Evolutionary conservation across 2,329 filamentous ascomycete genomes (phyloP).

Genomic region (Coniochaeta prunicola): DNA sequence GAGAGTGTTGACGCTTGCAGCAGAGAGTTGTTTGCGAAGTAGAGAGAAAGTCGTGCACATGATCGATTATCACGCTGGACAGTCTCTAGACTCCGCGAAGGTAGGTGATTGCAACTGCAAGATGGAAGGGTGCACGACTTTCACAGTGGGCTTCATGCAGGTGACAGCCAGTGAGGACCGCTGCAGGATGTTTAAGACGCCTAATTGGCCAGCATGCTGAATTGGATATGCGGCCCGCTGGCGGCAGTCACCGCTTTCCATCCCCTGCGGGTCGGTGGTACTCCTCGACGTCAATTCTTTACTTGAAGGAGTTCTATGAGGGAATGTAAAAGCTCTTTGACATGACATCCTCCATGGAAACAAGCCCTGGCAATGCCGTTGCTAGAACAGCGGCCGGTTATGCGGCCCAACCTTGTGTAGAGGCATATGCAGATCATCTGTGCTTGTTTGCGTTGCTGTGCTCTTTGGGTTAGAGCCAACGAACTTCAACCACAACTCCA

Average conservation of each 20-base stretch:
- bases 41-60: background rate
- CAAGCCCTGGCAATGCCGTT: background rate
- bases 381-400: background rate
- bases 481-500: background rate
- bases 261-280: background rate
- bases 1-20: too few species aligned
- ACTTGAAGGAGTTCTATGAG: background rate
- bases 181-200: background rate
- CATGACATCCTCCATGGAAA: background rate
- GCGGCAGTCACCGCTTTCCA: background rate
- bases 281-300: background rate
- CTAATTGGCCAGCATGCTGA: constrained; percentile 3
- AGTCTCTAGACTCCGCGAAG: too few species aligned
- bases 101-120: background rate
- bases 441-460: background rate
- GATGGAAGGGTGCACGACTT: background rate
- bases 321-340: too few species aligned
- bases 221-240: constrained; percentile 1
- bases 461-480: background rate
- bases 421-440: background rate
- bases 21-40: too few species aligned
- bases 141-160: constrained; percentile 5
- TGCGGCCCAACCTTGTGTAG: constrained; percentile 5
- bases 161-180: constrained; percentile 6
- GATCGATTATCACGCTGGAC: background rate